Conservation (phyloP, 306 rosid species). For the Mucuna pruriens region DNA sequence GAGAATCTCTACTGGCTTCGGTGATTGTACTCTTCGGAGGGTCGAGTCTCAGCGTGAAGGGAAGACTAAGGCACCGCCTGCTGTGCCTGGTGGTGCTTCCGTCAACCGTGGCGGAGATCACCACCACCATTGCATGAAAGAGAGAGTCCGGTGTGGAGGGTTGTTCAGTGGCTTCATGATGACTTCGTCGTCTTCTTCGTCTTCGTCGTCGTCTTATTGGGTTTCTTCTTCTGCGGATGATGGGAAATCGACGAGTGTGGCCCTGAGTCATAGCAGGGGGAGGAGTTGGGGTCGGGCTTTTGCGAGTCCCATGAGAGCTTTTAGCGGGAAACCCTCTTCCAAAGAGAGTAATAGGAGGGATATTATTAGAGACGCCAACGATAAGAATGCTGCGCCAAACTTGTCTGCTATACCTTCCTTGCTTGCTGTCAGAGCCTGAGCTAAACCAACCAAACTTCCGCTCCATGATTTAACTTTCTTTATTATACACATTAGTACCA, state of each 20-base stretch:
- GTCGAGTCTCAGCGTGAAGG: conserved; percentile 95
- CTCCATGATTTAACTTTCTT: conserved; percentile 21
- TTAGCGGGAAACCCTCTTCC: conserved; percentile 57
- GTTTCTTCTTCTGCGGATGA: conserved; percentile 77
- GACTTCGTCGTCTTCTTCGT: conserved; percentile 74
- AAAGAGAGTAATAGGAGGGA: conserved; percentile 54
- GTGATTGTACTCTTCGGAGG: conserved; percentile 89
- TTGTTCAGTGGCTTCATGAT: conserved; percentile 86
- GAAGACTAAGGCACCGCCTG: conserved; percentile 47
- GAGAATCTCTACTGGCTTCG: conserved; percentile 96
- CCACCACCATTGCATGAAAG: conserved; percentile 69
- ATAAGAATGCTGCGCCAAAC: conserved; percentile 64
- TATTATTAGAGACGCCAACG: conserved; percentile 58
- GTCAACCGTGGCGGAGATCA: conserved; percentile 26
- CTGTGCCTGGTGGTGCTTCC: neutral
- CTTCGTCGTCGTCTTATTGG: conserved; percentile 77
- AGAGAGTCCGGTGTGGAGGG: conserved; percentile 82
- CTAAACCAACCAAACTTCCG: too few species aligned
- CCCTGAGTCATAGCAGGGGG: conserved; percentile 51
- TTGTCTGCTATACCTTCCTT: conserved; percentile 80
- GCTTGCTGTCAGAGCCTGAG: conserved; percentile 64
- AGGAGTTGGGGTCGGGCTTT: conserved; percentile 91
- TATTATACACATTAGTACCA: conserved; percentile 26
- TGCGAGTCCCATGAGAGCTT: conserved; percentile 96
- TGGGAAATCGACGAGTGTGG: conserved; percentile 45